Evolutionary conservation across 2,329 filamentous ascomycete species (phyloP).

Genomic region (Curvularia eragrostidis): DNA sequence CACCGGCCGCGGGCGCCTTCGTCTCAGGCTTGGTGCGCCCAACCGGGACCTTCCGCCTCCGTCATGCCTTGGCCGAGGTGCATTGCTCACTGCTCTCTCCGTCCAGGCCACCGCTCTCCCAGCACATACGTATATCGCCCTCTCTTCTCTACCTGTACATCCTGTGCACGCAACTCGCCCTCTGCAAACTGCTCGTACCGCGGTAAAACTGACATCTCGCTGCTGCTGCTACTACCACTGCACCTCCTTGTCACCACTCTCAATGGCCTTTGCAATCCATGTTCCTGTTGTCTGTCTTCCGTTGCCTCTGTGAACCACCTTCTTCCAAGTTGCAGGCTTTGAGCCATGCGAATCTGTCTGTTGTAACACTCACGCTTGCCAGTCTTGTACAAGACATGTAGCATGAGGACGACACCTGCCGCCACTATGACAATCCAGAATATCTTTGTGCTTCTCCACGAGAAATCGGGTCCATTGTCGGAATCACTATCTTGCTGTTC

Average conservation of each 20-base stretch:
- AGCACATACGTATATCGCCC: constrained; percentile 12
- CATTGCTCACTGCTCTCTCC: background rate
- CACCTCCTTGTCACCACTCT: background rate
- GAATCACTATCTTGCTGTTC: background rate
- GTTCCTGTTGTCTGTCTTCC: background rate
- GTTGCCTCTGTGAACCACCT: background rate
- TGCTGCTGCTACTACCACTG: background rate
- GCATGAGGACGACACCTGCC: background rate
- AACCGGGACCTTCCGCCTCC: constrained; percentile 13
- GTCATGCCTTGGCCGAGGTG: background rate
- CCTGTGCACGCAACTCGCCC: background rate
- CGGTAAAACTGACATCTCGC: constrained; percentile 6
- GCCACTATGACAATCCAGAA: constrained; percentile 7
- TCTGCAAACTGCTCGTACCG: constrained; percentile 5
- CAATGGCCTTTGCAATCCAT: background rate
- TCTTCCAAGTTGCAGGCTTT: background rate
- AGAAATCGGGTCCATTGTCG: background rate
- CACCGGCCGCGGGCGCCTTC: constrained; percentile 25
- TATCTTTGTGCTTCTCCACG: constrained; percentile 2
- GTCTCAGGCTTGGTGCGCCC: constrained; percentile 4
- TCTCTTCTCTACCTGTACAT: constrained; percentile 7
- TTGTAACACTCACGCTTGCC: background rate
- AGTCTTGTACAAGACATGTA: constrained; percentile 1
- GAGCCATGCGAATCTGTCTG: background rate
- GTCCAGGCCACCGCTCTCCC: background rate